Evolutionary conservation across 1,284 basidiomycete species (phyloP).

Genomic region (Coniferiporia weirii): DNA sequence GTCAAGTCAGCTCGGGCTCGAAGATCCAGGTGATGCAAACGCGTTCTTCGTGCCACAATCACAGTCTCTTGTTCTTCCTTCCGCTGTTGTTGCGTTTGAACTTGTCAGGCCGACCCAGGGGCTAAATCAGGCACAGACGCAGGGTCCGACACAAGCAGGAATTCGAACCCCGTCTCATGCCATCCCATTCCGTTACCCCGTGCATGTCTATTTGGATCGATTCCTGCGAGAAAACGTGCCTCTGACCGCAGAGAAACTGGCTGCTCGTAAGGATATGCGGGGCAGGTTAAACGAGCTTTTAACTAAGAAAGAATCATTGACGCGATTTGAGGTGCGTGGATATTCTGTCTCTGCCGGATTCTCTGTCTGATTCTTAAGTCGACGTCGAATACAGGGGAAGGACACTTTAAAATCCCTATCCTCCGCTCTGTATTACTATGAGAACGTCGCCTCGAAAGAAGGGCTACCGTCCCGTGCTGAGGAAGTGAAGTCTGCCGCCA

Average conservation of each 20-base stretch:
- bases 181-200: conserved; percentile 52
- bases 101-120: conserved; percentile 32
- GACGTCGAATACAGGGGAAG: conserved; percentile 39
- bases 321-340: conserved; percentile 47
- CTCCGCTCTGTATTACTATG: conserved; percentile 61
- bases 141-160: conserved; percentile 16
- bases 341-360: conserved; percentile 9
- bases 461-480: conserved; percentile 43
- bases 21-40: not conserved
- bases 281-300: conserved; percentile 44
- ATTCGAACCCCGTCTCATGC: conserved; percentile 13
- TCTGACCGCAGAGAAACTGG: conserved; percentile 43
- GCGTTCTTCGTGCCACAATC: conserved; percentile 27
- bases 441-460: conserved; percentile 50
- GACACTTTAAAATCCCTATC: conserved; percentile 57
- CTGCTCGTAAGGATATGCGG: conserved; percentile 39
- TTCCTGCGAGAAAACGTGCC: conserved; percentile 56
- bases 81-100: conserved; percentile 58
- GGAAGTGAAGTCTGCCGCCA: conserved; percentile 37
- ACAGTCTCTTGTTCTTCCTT: conserved; percentile 54
- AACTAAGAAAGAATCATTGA: conserved; percentile 42
- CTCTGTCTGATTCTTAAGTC: not conserved
- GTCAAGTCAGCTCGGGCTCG: conserved; percentile 40
- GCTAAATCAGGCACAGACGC: not conserved
- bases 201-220: conserved; percentile 61